Evolutionary conservation across 352 stramenopile species (phyloP), one percentile per base, ranked within the genome.

Genomic region (Globisporangium viniferum): DNA sequence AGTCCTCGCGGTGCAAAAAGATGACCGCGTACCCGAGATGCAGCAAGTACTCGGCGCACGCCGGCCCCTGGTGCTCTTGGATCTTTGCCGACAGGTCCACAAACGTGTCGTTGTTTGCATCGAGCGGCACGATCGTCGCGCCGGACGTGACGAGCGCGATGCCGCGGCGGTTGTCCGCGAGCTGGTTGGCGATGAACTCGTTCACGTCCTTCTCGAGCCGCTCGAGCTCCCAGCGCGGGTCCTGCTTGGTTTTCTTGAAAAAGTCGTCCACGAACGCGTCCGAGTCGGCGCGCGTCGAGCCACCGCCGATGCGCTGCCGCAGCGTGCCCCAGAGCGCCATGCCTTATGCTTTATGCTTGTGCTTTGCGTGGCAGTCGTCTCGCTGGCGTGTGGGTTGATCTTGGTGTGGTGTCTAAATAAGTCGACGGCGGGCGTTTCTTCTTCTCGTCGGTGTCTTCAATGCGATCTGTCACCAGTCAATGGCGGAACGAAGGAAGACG

Each of bases 251-350:
- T 70, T 92, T 91, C 55, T 73, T 78, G 70, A 94, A 95, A 62
- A 94, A 95, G 15, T 89, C 77, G 62, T 93, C 76, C 27, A 95
- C 78, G 65, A 92, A 90, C 61, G 78, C 76, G 67, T 89, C 82
- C 57, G 88, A 90, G 71, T 93, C 85, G 5, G 80, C 81, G 48
- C 76, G 68, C 59, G 80, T 78, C 8, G 73, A 71, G 22, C 84
- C 81, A 20, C 84, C 84, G 70, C 87, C 79, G 57, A 94, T 90
- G 58, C 81, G 78, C 66, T 94, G 86, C 55, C 84, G 81, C 48
- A 94, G 75, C 64, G 87, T 93, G 46, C 86, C 87, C 87, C 87
- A 94, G 53, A 94, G 80, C 71, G 80, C 83, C 87, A 94, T 94
- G 14, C 29, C 29, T 35, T 46, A 46, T 46, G 14, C 29, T 35